phyloP scores from a whole-genome alignment of 331 rosid species.

The Saraca asoca region DNA sequence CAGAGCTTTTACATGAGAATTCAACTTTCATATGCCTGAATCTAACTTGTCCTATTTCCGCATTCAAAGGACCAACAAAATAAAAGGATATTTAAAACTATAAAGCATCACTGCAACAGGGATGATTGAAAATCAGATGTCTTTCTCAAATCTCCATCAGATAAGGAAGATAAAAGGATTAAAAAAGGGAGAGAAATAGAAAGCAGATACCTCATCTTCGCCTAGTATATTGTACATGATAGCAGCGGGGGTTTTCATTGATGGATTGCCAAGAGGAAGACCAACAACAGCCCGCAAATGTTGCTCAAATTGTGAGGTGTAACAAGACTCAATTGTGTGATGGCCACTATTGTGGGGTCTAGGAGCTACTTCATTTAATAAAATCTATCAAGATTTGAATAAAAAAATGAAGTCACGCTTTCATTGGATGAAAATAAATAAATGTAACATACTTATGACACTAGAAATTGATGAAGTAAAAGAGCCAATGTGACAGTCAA shows the following conservation, averaged over 20 bases:
- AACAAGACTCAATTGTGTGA: slow-evolving; percentile 82
- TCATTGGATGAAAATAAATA: too few species aligned
- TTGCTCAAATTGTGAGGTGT: slow-evolving; percentile 85
- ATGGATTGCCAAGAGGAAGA: slow-evolving; percentile 89
- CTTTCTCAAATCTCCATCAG: too few species aligned
- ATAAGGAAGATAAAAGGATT: too few species aligned
- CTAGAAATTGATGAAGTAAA: too few species aligned
- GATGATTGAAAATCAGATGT: too few species aligned
- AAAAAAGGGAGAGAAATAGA: not conserved
- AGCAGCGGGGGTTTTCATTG: slow-evolving; percentile 80
- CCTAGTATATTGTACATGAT: slow-evolving; percentile 84
- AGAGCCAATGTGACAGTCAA: not conserved
- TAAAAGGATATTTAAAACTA: too few species aligned
- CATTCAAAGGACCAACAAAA: too few species aligned
- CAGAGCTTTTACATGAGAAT: too few species aligned
- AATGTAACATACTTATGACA: too few species aligned
- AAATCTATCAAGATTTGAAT: slow-evolving; percentile 49
- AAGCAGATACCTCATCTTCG: slow-evolving; percentile 66
- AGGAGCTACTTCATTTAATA: slow-evolving; percentile 90
- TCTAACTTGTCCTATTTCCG: too few species aligned
- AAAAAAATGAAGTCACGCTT: not conserved
- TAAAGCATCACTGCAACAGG: too few species aligned
- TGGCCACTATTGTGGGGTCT: slow-evolving; percentile 94
- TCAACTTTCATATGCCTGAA: too few species aligned
- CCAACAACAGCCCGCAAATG: slow-evolving; percentile 92